These are phyloP conservation scores for Apiospora marii DNA, from an alignment of 2,329 filamentous ascomycete genomes.

Conservation along the genomic window DNA sequence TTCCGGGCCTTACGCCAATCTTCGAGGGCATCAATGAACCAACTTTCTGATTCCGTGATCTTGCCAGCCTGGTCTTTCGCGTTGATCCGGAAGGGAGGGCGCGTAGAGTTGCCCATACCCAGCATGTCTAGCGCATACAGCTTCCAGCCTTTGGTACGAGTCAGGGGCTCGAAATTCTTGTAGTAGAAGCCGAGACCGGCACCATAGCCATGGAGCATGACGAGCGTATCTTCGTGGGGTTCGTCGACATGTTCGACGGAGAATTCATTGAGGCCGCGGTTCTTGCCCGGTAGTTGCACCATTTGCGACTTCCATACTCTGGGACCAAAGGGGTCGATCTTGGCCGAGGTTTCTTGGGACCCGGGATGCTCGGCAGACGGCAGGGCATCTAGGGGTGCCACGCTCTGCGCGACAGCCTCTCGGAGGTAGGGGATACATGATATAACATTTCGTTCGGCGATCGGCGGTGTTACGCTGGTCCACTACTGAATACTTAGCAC, in stretches of 20 bases:
- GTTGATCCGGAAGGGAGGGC: constrained; percentile 84
- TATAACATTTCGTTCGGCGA: constrained; percentile 88
- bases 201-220: constrained; percentile 97
- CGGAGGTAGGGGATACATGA: constrained; percentile 84
- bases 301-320: constrained; percentile 87
- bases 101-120: constrained; percentile 89
- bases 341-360: constrained; percentile 52
- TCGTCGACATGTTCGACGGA: constrained; percentile 86
- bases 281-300: constrained; percentile 83
- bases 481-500: constrained; percentile 63
- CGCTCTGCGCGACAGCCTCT: constrained; percentile 69
- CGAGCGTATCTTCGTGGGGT: constrained; percentile 81
- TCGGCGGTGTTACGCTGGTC: constrained; percentile 80
- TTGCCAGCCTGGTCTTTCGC: constrained; percentile 83
- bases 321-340: constrained; percentile 81
- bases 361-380: constrained; percentile 50
- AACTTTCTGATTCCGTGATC: constrained; percentile 88
- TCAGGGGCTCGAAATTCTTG: constrained; percentile 93
- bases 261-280: constrained; percentile 91
- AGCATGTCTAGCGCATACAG: constrained; percentile 94
- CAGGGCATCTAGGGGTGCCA: constrained; percentile 39
- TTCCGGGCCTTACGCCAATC: constrained; percentile 92
- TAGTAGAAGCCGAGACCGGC: constrained; percentile 98
- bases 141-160: constrained; percentile 81
- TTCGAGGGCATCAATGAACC: constrained; percentile 95